These are phyloP conservation scores for Linum trigynum DNA, from an alignment of 345 rosid species.

Conservation along the genomic window DNA sequence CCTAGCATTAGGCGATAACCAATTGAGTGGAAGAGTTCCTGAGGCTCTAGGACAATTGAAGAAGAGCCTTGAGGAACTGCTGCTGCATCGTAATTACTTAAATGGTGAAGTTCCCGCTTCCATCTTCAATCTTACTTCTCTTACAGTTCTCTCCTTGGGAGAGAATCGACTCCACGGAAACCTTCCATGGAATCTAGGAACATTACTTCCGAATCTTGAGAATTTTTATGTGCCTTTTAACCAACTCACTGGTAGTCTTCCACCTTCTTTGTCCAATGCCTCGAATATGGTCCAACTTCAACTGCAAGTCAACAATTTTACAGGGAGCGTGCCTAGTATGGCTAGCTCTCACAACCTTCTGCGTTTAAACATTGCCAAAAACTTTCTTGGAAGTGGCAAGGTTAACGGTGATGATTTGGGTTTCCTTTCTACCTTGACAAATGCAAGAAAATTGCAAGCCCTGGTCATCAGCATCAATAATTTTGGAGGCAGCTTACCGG, in stretches of 20 bases:
- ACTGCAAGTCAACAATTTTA: conserved; percentile 1
- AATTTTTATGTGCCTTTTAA: background rate
- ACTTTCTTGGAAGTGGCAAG: conserved; percentile 9
- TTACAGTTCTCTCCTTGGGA: background rate
- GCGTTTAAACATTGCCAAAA: background rate
- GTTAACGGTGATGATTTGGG: background rate
- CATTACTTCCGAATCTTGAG: conserved; percentile 10
- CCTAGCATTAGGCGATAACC: background rate
- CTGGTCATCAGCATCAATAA: background rate
- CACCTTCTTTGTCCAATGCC: conserved; percentile 19
- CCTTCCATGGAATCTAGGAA: conserved; percentile 6
- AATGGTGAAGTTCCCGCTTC: conserved; percentile 13
- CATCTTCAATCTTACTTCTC: conserved; percentile 15
- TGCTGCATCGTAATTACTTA: background rate
- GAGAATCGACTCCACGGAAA: conserved; percentile 2
- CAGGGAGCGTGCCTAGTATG: conserved; percentile 12
- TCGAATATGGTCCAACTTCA: conserved; percentile 2
- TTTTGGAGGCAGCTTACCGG: conserved; percentile 16
- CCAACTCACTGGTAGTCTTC: conserved; percentile 13
- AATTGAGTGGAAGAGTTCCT: conserved; percentile 13
- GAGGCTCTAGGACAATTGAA: conserved; percentile 11
- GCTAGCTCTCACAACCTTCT: conserved; percentile 8
- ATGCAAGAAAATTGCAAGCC: background rate
- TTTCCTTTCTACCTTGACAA: conserved; percentile 13
- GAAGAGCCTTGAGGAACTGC: background rate